Evolutionary conservation across 2,329 filamentous ascomycete genomes (phyloP).

Genomic region (Penicillium psychrosexuale): DNA sequence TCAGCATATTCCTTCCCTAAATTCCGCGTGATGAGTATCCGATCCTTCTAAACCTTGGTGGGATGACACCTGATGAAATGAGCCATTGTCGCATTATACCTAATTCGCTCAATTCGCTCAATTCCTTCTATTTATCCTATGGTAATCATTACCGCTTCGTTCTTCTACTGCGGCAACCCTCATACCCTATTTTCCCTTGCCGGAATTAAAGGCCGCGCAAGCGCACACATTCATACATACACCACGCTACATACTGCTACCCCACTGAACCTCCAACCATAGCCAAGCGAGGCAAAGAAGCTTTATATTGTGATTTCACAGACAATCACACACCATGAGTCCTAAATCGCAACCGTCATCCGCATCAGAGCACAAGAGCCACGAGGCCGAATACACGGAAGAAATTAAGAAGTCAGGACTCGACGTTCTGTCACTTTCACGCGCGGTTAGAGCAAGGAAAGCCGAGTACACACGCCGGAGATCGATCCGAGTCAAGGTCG

Average conservation of each 20-base stretch:
- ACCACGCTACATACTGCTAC: not conserved
- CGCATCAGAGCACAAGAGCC: slow-evolving; percentile 13
- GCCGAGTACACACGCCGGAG: slow-evolving; percentile 74
- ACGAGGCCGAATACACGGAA: slow-evolving; percentile 16
- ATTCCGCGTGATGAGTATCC: slow-evolving; percentile 1
- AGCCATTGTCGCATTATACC: slow-evolving; percentile 10
- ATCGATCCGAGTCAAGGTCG: slow-evolving; percentile 79
- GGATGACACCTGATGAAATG: slow-evolving; percentile 12
- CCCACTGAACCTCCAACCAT: not conserved
- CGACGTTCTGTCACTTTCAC: slow-evolving; percentile 48
- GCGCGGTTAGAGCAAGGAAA: slow-evolving; percentile 66
- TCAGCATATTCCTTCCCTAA: not conserved
- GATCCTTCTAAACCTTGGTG: slow-evolving; percentile 5
- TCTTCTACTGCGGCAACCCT: not conserved
- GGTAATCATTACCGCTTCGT: not conserved
- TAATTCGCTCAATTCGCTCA: not conserved
- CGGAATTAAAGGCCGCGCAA: slow-evolving; percentile 12
- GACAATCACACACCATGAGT: slow-evolving; percentile 10
- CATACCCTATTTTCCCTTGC: not conserved
- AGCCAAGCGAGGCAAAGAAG: not conserved
- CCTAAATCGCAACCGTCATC: slow-evolving; percentile 6
- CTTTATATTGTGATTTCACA: not conserved
- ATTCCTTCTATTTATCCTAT: not conserved
- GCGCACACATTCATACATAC: slow-evolving; percentile 4
- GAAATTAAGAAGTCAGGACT: slow-evolving; percentile 18